phyloP scores from a whole-genome alignment of 2,329 filamentous ascomycete species.

The Trichoderma harzianum region DNA sequence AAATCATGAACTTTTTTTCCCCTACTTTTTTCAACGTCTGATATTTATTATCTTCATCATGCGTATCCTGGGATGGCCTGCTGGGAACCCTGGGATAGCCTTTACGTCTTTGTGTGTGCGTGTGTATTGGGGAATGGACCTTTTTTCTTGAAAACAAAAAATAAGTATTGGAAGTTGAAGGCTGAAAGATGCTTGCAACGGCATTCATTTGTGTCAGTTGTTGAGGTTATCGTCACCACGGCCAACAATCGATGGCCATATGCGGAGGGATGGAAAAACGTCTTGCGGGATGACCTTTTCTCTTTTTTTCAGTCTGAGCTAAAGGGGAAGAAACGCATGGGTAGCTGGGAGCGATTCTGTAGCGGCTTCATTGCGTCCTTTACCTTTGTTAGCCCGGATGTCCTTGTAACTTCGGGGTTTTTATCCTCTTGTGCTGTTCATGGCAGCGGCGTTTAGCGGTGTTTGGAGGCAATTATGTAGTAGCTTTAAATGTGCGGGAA shows the following conservation, averaged over 20 bases:
- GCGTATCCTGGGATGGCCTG: conserved; percentile 3
- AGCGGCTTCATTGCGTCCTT: conserved; percentile 20
- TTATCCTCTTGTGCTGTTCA: conserved; percentile 27
- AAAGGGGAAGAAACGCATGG: conserved; percentile 13
- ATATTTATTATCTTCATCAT: background rate
- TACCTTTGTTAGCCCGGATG: conserved; percentile 25
- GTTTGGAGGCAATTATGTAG: conserved; percentile 30
- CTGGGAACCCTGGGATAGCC: background rate
- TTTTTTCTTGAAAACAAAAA: background rate
- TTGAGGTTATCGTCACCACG: background rate
- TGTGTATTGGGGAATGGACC: background rate
- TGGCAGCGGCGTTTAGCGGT: conserved; percentile 35
- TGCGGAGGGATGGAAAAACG: background rate
- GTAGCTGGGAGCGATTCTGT: conserved; percentile 20
- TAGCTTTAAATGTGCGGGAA: conserved; percentile 25
- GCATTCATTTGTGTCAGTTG: background rate
- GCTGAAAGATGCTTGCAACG: background rate
- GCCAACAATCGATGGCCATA: background rate
- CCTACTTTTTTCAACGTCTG: background rate
- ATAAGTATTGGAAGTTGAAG: background rate
- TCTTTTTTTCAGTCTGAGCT: conserved; percentile 12
- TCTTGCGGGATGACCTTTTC: background rate
- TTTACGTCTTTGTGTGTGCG: background rate
- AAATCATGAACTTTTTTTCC: conserved; percentile 13
- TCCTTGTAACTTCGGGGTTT: background rate